These are phyloP conservation scores for Diatrype stigma DNA, from an alignment of 2,329 filamentous ascomycete species.

Conservation along the genomic window DNA sequence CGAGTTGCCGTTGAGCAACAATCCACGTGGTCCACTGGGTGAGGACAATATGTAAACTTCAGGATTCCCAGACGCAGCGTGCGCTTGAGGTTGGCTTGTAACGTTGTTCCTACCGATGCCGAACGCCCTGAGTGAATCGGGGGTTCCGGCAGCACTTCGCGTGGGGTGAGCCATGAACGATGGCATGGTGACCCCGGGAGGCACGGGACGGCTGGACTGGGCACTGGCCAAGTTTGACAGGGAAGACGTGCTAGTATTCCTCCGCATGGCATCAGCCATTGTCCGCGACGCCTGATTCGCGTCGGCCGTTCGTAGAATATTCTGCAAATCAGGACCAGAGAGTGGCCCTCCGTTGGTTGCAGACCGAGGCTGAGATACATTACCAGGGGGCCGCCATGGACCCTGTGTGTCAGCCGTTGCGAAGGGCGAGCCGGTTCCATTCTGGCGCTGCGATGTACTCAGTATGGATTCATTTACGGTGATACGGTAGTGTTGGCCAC, in stretches of 20 bases:
- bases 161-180: conserved; percentile 33
- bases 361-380: conserved; percentile 16
- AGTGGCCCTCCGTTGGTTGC: conserved; percentile 28
- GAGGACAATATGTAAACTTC: conserved; percentile 60
- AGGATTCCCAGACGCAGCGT: conserved; percentile 27
- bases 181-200: conserved; percentile 41
- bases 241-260: conserved; percentile 45
- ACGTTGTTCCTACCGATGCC: conserved; percentile 25
- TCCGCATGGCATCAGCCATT: conserved; percentile 46
- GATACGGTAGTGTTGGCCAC: conserved; percentile 49
- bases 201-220: conserved; percentile 31
- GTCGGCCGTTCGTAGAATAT: conserved; percentile 43
- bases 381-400: conserved; percentile 5
- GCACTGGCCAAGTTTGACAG: conserved; percentile 30
- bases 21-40: conserved; percentile 53
- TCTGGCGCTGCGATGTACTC: conserved; percentile 12
- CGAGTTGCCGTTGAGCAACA: conserved; percentile 49
- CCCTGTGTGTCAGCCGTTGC: conserved; percentile 13
- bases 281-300: conserved; percentile 37
- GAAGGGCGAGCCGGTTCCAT: conserved; percentile 20
- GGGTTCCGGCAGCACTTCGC: conserved; percentile 44
- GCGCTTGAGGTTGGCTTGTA: conserved; percentile 14
- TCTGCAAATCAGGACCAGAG: conserved; percentile 41
- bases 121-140: conserved; percentile 36
- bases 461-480: conserved; percentile 43